These are phyloP conservation scores for Vigna hirtella DNA, from an alignment of 306 rosid species.

Conservation along the genomic window DNA sequence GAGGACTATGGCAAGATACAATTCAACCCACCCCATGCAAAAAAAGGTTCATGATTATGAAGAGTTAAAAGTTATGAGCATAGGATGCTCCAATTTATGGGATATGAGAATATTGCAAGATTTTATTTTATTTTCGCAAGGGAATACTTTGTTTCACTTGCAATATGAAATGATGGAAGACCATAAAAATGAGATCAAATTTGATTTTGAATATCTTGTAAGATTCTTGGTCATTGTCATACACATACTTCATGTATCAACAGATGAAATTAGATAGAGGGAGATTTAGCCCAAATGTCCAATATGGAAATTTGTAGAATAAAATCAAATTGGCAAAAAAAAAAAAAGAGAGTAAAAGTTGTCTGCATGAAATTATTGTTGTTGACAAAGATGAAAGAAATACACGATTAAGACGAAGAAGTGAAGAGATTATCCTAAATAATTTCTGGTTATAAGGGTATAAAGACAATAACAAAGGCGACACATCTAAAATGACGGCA, in stretches of 20 bases:
- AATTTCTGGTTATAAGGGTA: not conserved
- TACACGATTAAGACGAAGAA: not conserved
- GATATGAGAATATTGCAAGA: conserved; percentile 44
- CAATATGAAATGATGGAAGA: conserved; percentile 31
- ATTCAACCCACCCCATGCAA: conserved; percentile 21
- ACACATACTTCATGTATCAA: conserved; percentile 33
- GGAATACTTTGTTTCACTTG: conserved; percentile 41
- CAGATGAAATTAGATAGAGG: conserved; percentile 25
- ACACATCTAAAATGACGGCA: conserved; percentile 36
- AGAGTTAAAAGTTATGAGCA: conserved; percentile 20
- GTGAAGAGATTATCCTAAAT: conserved; percentile 13
- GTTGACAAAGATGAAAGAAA: conserved; percentile 27
- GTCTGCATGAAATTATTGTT: not conserved
- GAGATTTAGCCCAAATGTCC: not conserved
- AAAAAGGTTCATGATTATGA: not conserved
- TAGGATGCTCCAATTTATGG: conserved; percentile 41
- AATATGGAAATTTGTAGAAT: not conserved
- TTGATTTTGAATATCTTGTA: conserved; percentile 46
- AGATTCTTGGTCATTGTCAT: conserved; percentile 48
- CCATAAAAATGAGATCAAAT: conserved; percentile 46
- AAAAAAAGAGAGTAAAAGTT: not conserved
- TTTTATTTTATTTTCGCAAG: conserved; percentile 20
- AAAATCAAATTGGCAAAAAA: conserved; percentile 19
- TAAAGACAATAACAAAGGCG: not conserved
- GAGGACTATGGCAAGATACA: conserved; percentile 6